phyloP scores from a whole-genome alignment of 257 asterid species.

The Echium plantagineum region DNA sequence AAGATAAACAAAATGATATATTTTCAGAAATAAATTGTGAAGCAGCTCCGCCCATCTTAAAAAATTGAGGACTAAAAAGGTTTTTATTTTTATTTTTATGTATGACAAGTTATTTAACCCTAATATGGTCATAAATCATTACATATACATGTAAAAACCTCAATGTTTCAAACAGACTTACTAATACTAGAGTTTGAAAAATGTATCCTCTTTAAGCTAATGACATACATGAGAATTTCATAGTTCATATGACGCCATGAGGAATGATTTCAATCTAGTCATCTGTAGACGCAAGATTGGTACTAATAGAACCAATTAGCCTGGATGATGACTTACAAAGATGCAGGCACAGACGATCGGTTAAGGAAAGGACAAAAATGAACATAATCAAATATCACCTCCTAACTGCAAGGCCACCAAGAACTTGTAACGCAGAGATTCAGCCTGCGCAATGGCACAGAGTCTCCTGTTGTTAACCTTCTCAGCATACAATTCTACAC shows the following conservation, averaged over 20 bases:
- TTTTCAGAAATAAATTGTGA: too few relatives aligned
- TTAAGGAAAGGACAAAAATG: too few relatives aligned
- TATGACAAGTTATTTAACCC: too few relatives aligned
- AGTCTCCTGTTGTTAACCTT: conserved; percentile 58
- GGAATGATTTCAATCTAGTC: conserved; percentile 8
- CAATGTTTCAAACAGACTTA: too few relatives aligned
- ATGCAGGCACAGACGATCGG: too few relatives aligned
- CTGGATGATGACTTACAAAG: conserved; percentile 25
- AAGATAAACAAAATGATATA: too few relatives aligned
- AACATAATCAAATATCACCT: conserved; percentile 19
- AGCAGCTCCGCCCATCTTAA: too few relatives aligned
- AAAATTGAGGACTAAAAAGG: too few relatives aligned
- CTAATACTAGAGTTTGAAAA: not conserved
- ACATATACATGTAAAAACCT: too few relatives aligned
- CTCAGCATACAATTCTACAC: conserved; percentile 65
- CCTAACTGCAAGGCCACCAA: conserved; percentile 66
- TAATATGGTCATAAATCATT: too few relatives aligned
- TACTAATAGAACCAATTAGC: conserved; percentile 21
- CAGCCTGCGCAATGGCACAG: conserved; percentile 68
- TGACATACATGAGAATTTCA: conserved; percentile 10
- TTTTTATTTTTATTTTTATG: too few relatives aligned
- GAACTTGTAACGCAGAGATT: conserved; percentile 62
- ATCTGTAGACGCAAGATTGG: conserved; percentile 27
- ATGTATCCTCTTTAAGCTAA: conserved; percentile 12
- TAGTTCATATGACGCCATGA: conserved; percentile 1